Base-by-base conservation (phyloP, 1,139 yeast species). In the Saccharomyces hybrid region DNA sequence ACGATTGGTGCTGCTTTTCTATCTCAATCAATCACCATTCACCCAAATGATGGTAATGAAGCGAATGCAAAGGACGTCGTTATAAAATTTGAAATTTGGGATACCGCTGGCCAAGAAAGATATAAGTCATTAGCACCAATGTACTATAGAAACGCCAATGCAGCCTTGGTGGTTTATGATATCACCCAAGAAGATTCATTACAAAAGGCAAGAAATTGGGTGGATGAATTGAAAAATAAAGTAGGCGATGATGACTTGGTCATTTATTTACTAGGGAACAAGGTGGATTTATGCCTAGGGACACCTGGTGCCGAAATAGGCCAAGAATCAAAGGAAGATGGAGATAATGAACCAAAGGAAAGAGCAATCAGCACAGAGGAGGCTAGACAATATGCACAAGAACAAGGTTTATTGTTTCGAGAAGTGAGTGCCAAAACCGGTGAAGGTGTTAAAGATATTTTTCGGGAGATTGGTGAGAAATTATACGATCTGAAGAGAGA, bases 1-100 rank as follows among this genome's bases (percentile, higher is more conserved):
- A 93, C 98, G 6, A 93, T 93, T 58, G 98, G 98, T 14, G 99
- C 99, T 2, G 99, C 99, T 2, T 93, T 93, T 70, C 76, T 93
- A 57, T 91, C 99, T 14, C 98, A 93, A 69, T 84, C 96, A 5
- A 84, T 93, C 54, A 84, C 77, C 54, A 69, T 87, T 21, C 54
- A 57, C 14, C 44, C 44, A 38, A 19, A 38, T 19, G 24, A 38
- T 38, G 62, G 51, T 51, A 52, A 50, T 16, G 55, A 58, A 12
- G 53, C 55, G 47, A 14, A 12, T 19, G 58, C 56, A 19, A 61
- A 63, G 16, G 73, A 74, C 54, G 79, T 83, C 1, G 77, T 81
- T 4, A 80, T 86, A 62, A 86, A 86, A 66, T 86, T 86, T 67
- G 95, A 86, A 67, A 86, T 86, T 57, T 86, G 95, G 95, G 95